Percentiles rank a stretch among this genome's conserved stretches.
Conservation (phyloP, 371 early-diverging fungal genomes). For the Mycotypha africana region DNA sequence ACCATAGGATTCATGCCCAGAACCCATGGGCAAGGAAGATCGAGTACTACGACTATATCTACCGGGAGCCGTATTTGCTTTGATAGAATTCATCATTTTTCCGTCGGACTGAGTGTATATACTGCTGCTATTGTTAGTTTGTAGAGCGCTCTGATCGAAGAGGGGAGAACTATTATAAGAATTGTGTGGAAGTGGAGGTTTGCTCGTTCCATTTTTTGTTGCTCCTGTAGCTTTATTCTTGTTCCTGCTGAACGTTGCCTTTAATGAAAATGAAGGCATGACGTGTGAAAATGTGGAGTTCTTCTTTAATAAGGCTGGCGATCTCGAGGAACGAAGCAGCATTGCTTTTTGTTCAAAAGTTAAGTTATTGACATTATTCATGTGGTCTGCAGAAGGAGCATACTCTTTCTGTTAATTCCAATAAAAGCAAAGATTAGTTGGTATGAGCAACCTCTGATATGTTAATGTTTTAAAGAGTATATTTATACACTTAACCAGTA, state of each 20-base stretch:
- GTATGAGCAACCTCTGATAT: no score
- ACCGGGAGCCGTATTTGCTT: slow-evolving; percentile 17
- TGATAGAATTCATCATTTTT: slow-evolving; percentile 1
- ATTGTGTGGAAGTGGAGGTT: background rate
- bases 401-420: slow-evolving; percentile 25
- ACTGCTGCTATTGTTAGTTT: no score
- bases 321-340: slow-evolving; percentile 31
- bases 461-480: no score
- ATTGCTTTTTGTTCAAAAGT: slow-evolving; percentile 37
- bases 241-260: slow-evolving; percentile 23
- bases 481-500: slow-evolving; percentile 29
- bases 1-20: slow-evolving; percentile 4
- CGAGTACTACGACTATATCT: slow-evolving; percentile 7
- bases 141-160: no score
- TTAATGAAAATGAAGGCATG: slow-evolving; percentile 19
- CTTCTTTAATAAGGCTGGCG: slow-evolving; percentile 26
- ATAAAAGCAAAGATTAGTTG: background rate
- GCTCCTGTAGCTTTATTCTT: background rate
- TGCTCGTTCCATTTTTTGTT: background rate
- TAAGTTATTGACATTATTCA: slow-evolving; percentile 27
- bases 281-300: slow-evolving; percentile 28
- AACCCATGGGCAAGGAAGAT: slow-evolving; percentile 7
- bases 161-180: background rate
- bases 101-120: no score
- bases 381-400: slow-evolving; percentile 33